A percentile compares a stretch with the other conserved stretches of the same genome.
Conservation (phyloP, 495 filamentous ascomycete genomes). For the Penicillium alfredii region DNA sequence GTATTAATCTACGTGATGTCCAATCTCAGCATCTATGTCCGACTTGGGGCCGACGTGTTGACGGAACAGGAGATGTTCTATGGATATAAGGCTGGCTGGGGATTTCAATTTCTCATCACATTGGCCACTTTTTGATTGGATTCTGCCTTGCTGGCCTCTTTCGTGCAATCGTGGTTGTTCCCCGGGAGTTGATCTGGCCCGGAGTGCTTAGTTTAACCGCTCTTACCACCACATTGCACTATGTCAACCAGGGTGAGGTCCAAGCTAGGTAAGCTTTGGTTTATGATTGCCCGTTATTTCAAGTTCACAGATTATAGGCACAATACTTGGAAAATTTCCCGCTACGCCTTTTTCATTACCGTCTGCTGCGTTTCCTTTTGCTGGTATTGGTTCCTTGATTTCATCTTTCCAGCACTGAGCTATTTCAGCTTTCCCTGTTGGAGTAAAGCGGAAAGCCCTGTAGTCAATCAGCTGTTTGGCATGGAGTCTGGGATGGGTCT, state of each 20-base stretch:
- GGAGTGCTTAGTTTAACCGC: constrained; percentile 73
- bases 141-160: constrained; percentile 50
- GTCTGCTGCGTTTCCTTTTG: constrained; percentile 50
- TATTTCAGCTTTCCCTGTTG: constrained; percentile 82
- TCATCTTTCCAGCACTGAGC: constrained; percentile 72
- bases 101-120: constrained; percentile 41
- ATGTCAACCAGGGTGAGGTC: constrained; percentile 23
- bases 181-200: constrained; percentile 81
- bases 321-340: constrained; percentile 72
- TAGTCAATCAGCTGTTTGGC: constrained; percentile 76
- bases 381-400: constrained; percentile 79
- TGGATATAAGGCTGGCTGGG: constrained; percentile 53
- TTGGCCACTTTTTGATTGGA: constrained; percentile 45
- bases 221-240: constrained; percentile 74
- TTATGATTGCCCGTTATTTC: too few relatives aligned
- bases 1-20: constrained; percentile 62
- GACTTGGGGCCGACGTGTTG: constrained; percentile 58
- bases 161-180: constrained; percentile 70
- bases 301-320: constrained; percentile 46
- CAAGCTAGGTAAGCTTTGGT: constrained; percentile 16
- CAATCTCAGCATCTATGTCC: constrained; percentile 42
- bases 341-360: constrained; percentile 71
- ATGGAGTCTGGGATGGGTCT: constrained; percentile 71
- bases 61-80: constrained; percentile 58
- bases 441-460: constrained; percentile 71